Base-by-base conservation (phyloP, 495 filamentous ascomycete species). In the Daldinia grandis region DNA sequence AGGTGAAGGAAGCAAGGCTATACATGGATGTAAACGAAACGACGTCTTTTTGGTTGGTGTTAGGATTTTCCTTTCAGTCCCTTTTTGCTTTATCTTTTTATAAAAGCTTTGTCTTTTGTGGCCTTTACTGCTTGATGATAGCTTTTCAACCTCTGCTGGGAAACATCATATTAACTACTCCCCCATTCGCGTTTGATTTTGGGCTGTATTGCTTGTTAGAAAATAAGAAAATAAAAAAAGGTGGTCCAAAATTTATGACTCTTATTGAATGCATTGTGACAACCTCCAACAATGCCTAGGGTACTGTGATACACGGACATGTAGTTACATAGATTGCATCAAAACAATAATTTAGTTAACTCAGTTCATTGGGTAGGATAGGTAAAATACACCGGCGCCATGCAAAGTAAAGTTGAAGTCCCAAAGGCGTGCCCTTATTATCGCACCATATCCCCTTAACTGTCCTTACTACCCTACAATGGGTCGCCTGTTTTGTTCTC, bases 331-430 rank as follows among this genome's bases (percentile, higher is more conserved):
- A 53, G 14, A 47, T 53, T 28, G 14, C 21, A 53, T 9, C 53
- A 56, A 31, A 56, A 17, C 53, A 56, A 33, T 9, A 51, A 44
- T 56, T 42, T 31, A 33, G 21, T 68, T 60, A 64, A 60, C 40
- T 61, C 17, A 40, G 31, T 69, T 73, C 56, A 69, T 69, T 73
- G 37, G 57, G 35, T 56, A 58, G 51, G 58, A 59, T 62, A 62
- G 58, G 63, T 62, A 62, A 58, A 68, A 61, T 58, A 73, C 62
- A 72, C 65, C 62, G 57, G 47, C 65, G 70, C 70, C 70, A 73
- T 73, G 70, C 70, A 73, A 62, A 73, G 65, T 68, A 59, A 68
- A 58, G 25, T 42, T 65, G 42, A 65, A 73, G 65, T 66, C 61
- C 55, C 57, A 65, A 68, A 73, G 60, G 64, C 70, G 68, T 62